Evolutionary conservation across 768 basidiomycete genomes (phyloP).

Genomic region (Auriscalpium orientale): DNA sequence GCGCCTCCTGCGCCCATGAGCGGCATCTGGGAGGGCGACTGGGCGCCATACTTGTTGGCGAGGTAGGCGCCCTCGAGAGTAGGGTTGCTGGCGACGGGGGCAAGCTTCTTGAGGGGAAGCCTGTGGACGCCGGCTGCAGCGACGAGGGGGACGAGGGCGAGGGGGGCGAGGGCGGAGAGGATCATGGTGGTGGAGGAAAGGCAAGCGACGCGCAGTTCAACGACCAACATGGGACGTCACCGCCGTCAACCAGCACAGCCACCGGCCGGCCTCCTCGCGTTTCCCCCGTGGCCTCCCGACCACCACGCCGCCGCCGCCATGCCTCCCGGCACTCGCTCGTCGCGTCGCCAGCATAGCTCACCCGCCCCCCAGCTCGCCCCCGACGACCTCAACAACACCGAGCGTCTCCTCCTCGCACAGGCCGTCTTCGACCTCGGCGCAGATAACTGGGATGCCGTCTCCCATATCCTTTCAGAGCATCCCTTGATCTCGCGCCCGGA

Average conservation of each 20-base stretch:
- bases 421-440: conserved; percentile 78
- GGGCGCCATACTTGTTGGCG: conserved; percentile 85
- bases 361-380: neutral
- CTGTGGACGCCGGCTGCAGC: conserved; percentile 60
- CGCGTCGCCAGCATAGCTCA: conserved; percentile 7
- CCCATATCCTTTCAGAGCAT: conserved; percentile 60
- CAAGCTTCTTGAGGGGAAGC: conserved; percentile 85
- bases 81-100: conserved; percentile 52
- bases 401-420: conserved; percentile 79
- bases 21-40: conserved; percentile 43
- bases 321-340: conserved; percentile 1
- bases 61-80: conserved; percentile 75
- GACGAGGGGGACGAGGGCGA: conserved; percentile 40
- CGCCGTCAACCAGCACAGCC: neutral
- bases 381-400: conserved; percentile 33
- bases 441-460: conserved; percentile 58
- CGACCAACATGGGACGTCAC: neutral
- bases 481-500: conserved; percentile 59
- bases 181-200: conserved; percentile 31
- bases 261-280: neutral
- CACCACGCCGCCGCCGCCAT: neutral
- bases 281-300: neutral
- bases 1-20: conserved; percentile 68
- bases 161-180: conserved; percentile 32
- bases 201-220: neutral